Conservation (phyloP, 108 stramenopile species). For the Skeletonema marinoi region DNA sequence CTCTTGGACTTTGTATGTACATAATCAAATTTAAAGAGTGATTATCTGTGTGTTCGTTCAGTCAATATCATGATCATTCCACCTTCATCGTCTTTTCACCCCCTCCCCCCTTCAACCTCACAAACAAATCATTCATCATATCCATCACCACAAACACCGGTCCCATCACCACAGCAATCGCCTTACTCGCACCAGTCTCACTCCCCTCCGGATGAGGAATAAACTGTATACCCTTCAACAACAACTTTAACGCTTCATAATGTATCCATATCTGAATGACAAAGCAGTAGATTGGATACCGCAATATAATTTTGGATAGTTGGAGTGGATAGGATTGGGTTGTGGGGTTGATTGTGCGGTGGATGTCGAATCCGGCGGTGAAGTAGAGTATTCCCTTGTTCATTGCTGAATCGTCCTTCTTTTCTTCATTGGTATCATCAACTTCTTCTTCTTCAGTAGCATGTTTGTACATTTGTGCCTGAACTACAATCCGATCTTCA, state of each 20-base stretch:
- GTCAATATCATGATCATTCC: background rate
- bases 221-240: slow-evolving; percentile 76
- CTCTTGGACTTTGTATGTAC: slow-evolving; percentile 15
- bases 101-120: background rate
- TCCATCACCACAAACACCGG: slow-evolving; percentile 70
- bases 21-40: background rate
- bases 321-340: slow-evolving; percentile 38
- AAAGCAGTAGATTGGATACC: slow-evolving; percentile 77
- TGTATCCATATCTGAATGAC: slow-evolving; percentile 92
- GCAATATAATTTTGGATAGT: slow-evolving; percentile 54
- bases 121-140: slow-evolving; percentile 11
- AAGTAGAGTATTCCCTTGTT: slow-evolving; percentile 33
- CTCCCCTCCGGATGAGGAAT: slow-evolving; percentile 81
- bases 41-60: background rate
- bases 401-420: background rate
- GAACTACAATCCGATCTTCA: slow-evolving; percentile 27
- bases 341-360: slow-evolving; percentile 10
- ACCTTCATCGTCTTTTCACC: background rate
- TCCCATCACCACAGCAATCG: slow-evolving; percentile 64
- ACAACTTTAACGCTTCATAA: slow-evolving; percentile 74
- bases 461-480: slow-evolving; percentile 33
- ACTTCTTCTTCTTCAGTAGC: background rate
- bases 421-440: background rate
- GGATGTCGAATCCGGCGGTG: slow-evolving; percentile 49
- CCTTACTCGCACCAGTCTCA: slow-evolving; percentile 66